Evolutionary conservation across 1,139 yeast species (phyloP), one percentile per base, ranked within the genome.

Genomic region (Debaryomycetaceae sp.): DNA sequence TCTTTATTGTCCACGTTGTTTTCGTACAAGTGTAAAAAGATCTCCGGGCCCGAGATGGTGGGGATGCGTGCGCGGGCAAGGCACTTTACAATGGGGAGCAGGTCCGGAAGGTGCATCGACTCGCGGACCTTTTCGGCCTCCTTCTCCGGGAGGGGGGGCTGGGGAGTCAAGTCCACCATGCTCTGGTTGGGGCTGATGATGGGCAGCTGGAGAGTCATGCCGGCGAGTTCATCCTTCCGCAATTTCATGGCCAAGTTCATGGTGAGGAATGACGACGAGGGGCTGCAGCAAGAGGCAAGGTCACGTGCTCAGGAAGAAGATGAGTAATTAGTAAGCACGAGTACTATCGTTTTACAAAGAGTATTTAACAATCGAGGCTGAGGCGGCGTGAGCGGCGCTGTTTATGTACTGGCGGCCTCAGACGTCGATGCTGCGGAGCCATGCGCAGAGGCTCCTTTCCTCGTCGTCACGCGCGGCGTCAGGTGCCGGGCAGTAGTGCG

Each of bases 11-110:
- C 99, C 33, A 78, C 58, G 47, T 85, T 75, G 49, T 90, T 90
- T 32, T 80, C 70, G 55, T 90, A 92, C 29, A 92, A 55, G 55
- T 92, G 98, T 33, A 92, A 61, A 43, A 86, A 92, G 31, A 87
- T 85, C 46, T 92, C 98, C 2, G 93, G 87, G 4, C 95, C 94
- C 32, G 75, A 74, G 2, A 92, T 82, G n/a, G 95, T 85, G 26
- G 95, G 95, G 36, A 86, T 85, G 36, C 95, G 62, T 2, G 97
- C 98, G 34, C 97, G 62, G 3, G 95, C 95, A 36, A 85, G 71
- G 53, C 98, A 90, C 45, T 68, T 68, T n/a, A 90, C 97, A 21
- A 49, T 40, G 3, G 97, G 97, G 36, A 80, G 44, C 23, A 31
- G 27, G 23, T 35, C 41, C 23, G 45, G 51, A 27, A 47, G 40